These are phyloP conservation scores for Ganoderma leucocontextum DNA, from an alignment of 1,284 basidiomycete genomes.

Conservation along the genomic window DNA sequence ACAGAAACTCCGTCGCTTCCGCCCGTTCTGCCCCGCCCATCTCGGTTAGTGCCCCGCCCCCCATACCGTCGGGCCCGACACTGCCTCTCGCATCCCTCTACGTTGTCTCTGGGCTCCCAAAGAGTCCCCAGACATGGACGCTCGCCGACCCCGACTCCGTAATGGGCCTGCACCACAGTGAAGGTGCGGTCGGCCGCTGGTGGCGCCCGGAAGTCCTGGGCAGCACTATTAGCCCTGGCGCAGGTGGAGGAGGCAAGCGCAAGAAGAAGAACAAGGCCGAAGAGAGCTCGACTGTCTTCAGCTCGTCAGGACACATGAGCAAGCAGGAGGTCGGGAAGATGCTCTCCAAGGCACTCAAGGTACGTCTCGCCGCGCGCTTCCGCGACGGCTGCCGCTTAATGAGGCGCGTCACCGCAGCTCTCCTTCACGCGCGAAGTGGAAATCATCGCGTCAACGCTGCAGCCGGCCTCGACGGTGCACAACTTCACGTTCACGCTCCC, in stretches of 20 bases:
- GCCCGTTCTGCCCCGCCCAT: slow-evolving; percentile 74
- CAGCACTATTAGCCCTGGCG: slow-evolving; percentile 86
- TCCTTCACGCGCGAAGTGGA: slow-evolving; percentile 94
- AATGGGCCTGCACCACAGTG: slow-evolving; percentile 83
- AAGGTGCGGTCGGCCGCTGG: slow-evolving; percentile 90
- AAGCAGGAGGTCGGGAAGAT: slow-evolving; percentile 89
- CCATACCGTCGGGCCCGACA: slow-evolving; percentile 62
- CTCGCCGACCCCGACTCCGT: slow-evolving; percentile 90
- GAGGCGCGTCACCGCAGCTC: slow-evolving; percentile 53
- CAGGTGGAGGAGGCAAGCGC: slow-evolving; percentile 67
- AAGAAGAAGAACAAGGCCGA: slow-evolving; percentile 67
- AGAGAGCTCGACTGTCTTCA: slow-evolving; percentile 57
- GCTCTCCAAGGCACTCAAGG: slow-evolving; percentile 91
- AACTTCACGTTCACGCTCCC: slow-evolving; percentile 89
- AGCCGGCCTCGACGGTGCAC: slow-evolving; percentile 92
- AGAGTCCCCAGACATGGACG: slow-evolving; percentile 92
- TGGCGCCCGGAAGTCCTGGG: slow-evolving; percentile 96
- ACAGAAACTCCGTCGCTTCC: slow-evolving; percentile 78
- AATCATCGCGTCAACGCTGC: slow-evolving; percentile 90
- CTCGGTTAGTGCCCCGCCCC: slow-evolving; percentile 47
- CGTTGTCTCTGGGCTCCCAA: slow-evolving; percentile 85
- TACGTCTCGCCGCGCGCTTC: slow-evolving; percentile 42
- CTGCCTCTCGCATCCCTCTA: slow-evolving; percentile 83
- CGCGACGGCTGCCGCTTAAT: slow-evolving; percentile 16
- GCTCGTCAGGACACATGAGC: slow-evolving; percentile 75